These are phyloP conservation scores for Grosmannia clavigera DNA, from an alignment of 2,329 filamentous ascomycete genomes.

Conservation along the genomic window DNA sequence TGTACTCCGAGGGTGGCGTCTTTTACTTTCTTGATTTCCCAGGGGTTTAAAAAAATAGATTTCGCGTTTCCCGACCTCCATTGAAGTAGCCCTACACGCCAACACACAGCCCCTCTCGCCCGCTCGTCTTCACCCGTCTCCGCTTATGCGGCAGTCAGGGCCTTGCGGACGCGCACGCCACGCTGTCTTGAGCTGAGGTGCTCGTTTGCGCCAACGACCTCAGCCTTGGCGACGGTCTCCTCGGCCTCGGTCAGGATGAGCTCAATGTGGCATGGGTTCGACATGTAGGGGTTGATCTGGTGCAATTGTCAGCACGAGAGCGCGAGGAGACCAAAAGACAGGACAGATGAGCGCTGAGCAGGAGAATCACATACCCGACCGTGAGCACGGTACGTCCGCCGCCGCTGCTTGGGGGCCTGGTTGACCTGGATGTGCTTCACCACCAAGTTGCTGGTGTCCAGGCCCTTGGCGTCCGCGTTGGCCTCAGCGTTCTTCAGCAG, in stretches of 20 bases:
- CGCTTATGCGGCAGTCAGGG: constrained; percentile 49
- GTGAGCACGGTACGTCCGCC: constrained; percentile 99
- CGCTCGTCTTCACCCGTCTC: not conserved
- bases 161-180: constrained; percentile 53
- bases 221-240: constrained; percentile 88
- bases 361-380: constrained; percentile 74
- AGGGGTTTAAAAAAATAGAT: not conserved
- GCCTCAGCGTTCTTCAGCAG: constrained; percentile 96
- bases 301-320: not conserved
- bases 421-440: constrained; percentile 99
- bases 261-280: constrained; percentile 99
- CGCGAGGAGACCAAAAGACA: not conserved
- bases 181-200: constrained; percentile 89
- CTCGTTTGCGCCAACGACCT: constrained; percentile 51
- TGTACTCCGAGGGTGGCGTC: not conserved
- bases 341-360: not conserved
- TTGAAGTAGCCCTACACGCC: constrained; percentile 3
- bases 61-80: not conserved
- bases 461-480: constrained; percentile 93
- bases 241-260: constrained; percentile 97
- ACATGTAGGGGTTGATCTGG: constrained; percentile 99
- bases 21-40: not conserved
- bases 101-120: not conserved
- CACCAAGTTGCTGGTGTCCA: constrained; percentile 92
- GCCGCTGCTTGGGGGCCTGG: constrained; percentile 98